Conservation (phyloP, 768 basidiomycete species). For the Candolleomyces eurysporus region DNA sequence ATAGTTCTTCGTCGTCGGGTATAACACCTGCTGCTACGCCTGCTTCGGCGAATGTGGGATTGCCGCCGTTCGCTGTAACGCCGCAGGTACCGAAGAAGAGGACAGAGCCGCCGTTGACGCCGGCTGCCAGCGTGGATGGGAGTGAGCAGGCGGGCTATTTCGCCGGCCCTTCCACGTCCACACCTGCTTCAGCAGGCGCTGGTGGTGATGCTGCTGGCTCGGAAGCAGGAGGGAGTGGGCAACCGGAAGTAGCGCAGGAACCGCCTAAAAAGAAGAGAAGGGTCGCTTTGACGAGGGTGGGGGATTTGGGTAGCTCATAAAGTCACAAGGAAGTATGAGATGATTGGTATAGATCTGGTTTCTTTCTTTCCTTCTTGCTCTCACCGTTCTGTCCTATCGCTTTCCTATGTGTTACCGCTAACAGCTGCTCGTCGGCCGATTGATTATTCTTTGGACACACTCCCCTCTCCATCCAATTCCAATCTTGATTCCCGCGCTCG, state of each 20-base stretch:
- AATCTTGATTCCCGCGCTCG: too few species aligned
- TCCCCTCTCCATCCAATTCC: too few species aligned
- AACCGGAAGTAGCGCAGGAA: constrained; percentile 31
- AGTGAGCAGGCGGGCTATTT: constrained; percentile 24
- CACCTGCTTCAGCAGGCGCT: constrained; percentile 4
- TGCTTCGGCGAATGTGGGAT: constrained; percentile 24
- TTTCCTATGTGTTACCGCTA: too few species aligned
- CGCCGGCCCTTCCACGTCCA: constrained; percentile 13
- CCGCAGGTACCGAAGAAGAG: constrained; percentile 35
- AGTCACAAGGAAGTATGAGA: background rate
- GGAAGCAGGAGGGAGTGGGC: constrained; percentile 8
- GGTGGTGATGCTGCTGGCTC: constrained; percentile 1
- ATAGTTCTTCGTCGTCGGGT: constrained; percentile 20
- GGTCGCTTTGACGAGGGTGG: constrained; percentile 70
- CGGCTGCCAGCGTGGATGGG: constrained; percentile 48
- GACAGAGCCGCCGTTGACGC: constrained; percentile 46
- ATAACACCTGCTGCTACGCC: constrained; percentile 38
- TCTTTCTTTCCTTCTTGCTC: too few species aligned
- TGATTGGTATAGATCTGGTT: background rate
- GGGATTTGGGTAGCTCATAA: constrained; percentile 46
- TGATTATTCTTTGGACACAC: too few species aligned
- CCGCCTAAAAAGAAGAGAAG: constrained; percentile 87
- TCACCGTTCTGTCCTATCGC: too few species aligned
- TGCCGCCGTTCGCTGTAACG: constrained; percentile 23
- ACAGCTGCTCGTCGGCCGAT: too few species aligned